These are phyloP conservation scores for Umbilicus rupestris DNA, from an alignment of 164 flowering plant species.

Conservation along the genomic window DNA sequence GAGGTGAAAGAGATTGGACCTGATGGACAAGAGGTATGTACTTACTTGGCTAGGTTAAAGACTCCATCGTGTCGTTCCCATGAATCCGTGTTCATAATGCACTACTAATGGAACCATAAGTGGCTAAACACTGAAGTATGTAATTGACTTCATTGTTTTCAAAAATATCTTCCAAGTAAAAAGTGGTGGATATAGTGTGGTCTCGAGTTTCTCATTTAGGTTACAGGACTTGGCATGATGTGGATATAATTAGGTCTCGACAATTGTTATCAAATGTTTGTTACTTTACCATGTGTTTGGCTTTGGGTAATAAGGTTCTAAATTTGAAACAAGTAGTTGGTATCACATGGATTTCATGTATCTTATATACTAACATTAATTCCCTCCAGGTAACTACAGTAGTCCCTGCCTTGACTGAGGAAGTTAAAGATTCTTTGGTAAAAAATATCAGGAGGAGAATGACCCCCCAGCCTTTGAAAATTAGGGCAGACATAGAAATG, in stretches of 20 bases:
- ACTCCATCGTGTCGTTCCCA: neutral
- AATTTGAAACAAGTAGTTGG: neutral
- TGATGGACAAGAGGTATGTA: conserved; percentile 81
- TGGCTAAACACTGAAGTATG: neutral
- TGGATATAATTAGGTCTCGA: no score
- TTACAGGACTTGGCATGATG: no score
- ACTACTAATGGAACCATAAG: no score
- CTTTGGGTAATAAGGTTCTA: neutral
- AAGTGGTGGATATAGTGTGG: no score
- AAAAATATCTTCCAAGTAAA: neutral
- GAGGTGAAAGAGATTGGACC: conserved; percentile 85
- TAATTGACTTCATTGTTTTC: neutral
- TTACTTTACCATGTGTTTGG: neutral
- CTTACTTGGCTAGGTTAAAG: neutral
- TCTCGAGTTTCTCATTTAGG: no score
- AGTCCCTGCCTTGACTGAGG: conserved; percentile 79
- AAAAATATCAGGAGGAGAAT: conserved; percentile 87
- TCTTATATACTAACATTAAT: neutral
- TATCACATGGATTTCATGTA: neutral
- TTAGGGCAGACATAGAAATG: conserved; percentile 93
- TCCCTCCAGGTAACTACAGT: conserved; percentile 57
- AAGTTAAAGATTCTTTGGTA: conserved; percentile 73
- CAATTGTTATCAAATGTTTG: neutral
- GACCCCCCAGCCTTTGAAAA: conserved; percentile 94
- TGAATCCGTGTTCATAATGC: conserved; percentile 1